Base-by-base conservation (phyloP, 2,329 filamentous ascomycete species). In the Thielaviopsis ethacetica region DNA sequence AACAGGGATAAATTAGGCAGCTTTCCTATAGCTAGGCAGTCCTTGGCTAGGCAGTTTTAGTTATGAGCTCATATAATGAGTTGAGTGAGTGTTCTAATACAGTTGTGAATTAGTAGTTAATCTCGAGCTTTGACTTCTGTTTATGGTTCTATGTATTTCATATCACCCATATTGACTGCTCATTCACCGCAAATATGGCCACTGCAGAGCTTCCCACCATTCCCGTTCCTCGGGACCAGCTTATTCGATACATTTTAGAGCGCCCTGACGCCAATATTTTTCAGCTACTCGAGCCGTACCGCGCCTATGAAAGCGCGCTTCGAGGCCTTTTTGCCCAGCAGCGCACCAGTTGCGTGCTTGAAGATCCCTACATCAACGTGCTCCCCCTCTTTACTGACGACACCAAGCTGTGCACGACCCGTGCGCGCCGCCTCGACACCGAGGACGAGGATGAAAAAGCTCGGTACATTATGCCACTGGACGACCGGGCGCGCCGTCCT, bases 291-390 rank as follows among this genome's bases (percentile, higher is more conserved):
- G 71, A 77, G 56, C 85, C 85, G 0, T 89, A 82, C 69, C 81
- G 84, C 66, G 69, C 78, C 58, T 88, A 83, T 64, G 86, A 90
- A 68, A 75, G 79, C 53, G 75, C 79, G 61, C 72, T 89, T 56
- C 81, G 86, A 52, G 76, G 83, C 62, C 66, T 85, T 19, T 89
- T 83, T 65, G 85, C 85, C 44, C 86, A 88, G 65, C 76, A 86
- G 54, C 81, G 82, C 5, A 69, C 73, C 57, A 80, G 86, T 62
- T 74, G 79, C 6, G 70, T 74, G 21, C 72, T 85, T 19, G 68
- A 78, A 38, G 76, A 85, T 63, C 74, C 74, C 6, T 69, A 77
- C 60, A 70, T 85, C 66, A 88, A 86, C 64, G 71, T 86, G 24
- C 71, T 87, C 7, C 83, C 85, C 1, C 70, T 89, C 30, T 89